A percentile compares a stretch with the other conserved stretches of the same genome.
phyloP scores from a whole-genome alignment of 352 stramenopile species.

The Globisporangium alternatum region DNA sequence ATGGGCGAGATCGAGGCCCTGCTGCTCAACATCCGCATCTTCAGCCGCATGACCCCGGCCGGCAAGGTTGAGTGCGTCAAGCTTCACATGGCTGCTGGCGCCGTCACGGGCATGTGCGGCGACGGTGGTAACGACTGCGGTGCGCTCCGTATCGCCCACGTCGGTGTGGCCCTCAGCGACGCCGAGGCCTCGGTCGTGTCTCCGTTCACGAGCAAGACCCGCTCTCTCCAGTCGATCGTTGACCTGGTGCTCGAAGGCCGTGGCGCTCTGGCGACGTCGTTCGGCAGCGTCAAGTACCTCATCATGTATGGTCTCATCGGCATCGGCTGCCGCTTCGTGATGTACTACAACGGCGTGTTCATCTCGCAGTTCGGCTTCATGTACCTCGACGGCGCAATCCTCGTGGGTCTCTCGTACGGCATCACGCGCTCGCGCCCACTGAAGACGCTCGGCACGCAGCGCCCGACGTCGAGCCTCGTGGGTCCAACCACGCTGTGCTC shows the following conservation, averaged over 20 bases:
- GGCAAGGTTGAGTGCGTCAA: slow-evolving; percentile 77
- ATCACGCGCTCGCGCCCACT: slow-evolving; percentile 72
- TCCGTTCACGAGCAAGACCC: slow-evolving; percentile 88
- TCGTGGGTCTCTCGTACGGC: slow-evolving; percentile 75
- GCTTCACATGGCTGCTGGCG: slow-evolving; percentile 56
- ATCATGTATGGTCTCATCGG: slow-evolving; percentile 89
- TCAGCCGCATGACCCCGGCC: slow-evolving; percentile 73
- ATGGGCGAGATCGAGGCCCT: slow-evolving; percentile 58
- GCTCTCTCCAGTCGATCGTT: slow-evolving; percentile 68
- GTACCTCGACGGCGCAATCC: slow-evolving; percentile 75
- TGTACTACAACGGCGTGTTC: slow-evolving; percentile 86
- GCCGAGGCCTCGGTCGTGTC: slow-evolving; percentile 86
- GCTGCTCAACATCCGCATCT: slow-evolving; percentile 71
- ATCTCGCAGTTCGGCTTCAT: slow-evolving; percentile 88
- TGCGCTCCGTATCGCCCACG: slow-evolving; percentile 87
- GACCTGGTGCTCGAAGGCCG: slow-evolving; percentile 81
- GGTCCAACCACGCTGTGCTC: slow-evolving; percentile 69
- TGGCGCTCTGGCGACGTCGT: slow-evolving; percentile 77
- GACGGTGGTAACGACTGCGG: slow-evolving; percentile 91
- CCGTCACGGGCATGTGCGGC: slow-evolving; percentile 80
- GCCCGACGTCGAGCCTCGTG: slow-evolving; percentile 82
- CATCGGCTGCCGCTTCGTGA: slow-evolving; percentile 78
- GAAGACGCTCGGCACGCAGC: slow-evolving; percentile 48
- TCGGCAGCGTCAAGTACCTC: slow-evolving; percentile 83
- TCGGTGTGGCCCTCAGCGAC: slow-evolving; percentile 88